A percentile compares a stretch with the other conserved stretches of the same genome.
Conservation (phyloP, 805 yeast species). For the Hanseniaspora valbyensis region DNA sequence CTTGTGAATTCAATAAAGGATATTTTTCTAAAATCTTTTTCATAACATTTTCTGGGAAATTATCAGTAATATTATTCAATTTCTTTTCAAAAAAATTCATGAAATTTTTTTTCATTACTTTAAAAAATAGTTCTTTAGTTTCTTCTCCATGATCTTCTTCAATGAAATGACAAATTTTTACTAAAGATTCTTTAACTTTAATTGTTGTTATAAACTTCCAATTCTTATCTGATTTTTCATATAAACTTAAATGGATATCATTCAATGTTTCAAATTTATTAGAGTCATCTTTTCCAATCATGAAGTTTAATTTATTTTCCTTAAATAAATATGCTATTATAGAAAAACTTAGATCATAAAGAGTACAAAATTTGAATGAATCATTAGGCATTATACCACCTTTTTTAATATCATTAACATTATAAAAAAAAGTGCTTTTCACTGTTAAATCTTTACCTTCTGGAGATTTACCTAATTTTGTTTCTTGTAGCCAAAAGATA, state of each 20-base stretch:
- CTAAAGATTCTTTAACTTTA: not conserved
- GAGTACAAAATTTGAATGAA: not conserved
- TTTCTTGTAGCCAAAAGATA: constrained; percentile 1
- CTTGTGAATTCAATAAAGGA: not conserved
- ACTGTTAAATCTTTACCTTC: constrained; percentile 6
- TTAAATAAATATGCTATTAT: constrained; percentile 1
- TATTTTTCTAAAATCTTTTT: not conserved
- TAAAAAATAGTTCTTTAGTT: constrained; percentile 5
- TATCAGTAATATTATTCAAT: not conserved
- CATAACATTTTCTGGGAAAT: not conserved
- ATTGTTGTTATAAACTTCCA: constrained; percentile 2
- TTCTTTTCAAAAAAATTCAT: not conserved
- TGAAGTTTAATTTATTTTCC: not conserved
- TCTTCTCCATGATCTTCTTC: constrained; percentile 12
- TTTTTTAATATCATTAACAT: not conserved
- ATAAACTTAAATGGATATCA: constrained; percentile 4
- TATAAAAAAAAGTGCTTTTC: constrained; percentile 4
- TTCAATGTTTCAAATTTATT: constrained; percentile 5
- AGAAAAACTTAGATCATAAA: constrained; percentile 6
- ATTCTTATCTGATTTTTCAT: not conserved
- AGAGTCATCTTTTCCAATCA: not conserved
- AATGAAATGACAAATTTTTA: constrained; percentile 1
- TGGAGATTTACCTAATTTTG: constrained; percentile 10
- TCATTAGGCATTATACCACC: constrained; percentile 5
- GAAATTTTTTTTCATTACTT: not conserved